A percentile compares a stretch with the other conserved stretches of the same genome.
phyloP scores from a whole-genome alignment of 306 rosid species.

The Vigna hirtella region DNA sequence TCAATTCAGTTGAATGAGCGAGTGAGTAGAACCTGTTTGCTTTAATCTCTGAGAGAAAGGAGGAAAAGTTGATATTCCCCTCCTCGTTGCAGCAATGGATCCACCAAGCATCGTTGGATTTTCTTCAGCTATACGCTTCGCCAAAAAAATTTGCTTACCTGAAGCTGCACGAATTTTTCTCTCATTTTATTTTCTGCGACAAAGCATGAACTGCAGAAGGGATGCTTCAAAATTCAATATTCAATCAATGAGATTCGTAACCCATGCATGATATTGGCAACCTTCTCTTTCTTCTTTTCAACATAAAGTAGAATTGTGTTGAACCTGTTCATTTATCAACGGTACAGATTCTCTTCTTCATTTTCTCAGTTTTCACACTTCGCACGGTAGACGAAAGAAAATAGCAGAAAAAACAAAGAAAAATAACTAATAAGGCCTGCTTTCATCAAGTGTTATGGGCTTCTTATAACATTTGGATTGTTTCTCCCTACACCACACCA shows the following conservation, averaged over 20 bases:
- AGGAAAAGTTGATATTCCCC: constrained; percentile 65
- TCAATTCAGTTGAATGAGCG: background rate
- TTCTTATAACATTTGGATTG: background rate
- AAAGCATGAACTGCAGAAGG: background rate
- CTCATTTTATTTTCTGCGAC: background rate
- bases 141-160: background rate
- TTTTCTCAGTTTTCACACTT: background rate
- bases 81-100: constrained; percentile 50
- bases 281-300: background rate
- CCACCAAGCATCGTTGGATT: constrained; percentile 46
- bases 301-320: background rate
- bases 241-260: background rate
- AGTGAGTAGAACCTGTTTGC: constrained; percentile 68
- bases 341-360: background rate
- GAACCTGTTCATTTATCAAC: background rate
- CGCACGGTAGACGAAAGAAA: too few species aligned
- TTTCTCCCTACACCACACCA: too few species aligned
- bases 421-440: background rate
- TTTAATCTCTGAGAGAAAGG: constrained; percentile 67
- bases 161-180: background rate
- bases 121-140: background rate
- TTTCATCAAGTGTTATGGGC: background rate
- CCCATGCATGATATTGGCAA: background rate
- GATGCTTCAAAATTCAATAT: background rate
- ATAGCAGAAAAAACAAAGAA: too few species aligned